These are phyloP conservation scores for Camellia oleifera DNA, from an alignment of 179 eudicot species.

Conservation along the genomic window DNA sequence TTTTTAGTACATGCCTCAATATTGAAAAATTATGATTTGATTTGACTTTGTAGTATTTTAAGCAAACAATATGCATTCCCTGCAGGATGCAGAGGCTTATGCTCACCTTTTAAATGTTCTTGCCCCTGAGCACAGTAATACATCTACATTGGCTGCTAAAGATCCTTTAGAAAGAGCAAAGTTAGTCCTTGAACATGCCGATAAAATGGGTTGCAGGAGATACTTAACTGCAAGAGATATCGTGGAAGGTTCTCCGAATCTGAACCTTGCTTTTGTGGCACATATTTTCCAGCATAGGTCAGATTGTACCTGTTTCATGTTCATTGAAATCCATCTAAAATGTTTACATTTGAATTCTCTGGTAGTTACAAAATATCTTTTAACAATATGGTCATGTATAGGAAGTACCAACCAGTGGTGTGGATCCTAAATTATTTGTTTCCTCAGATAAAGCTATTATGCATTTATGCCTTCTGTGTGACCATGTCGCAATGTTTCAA, in stretches of 20 bases:
- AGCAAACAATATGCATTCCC: slow-evolving; percentile 9
- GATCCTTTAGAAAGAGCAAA: slow-evolving; percentile 80
- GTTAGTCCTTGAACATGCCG: slow-evolving; percentile 95
- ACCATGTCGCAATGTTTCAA: not conserved
- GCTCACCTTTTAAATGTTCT: slow-evolving; percentile 83
- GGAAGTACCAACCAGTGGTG: not conserved
- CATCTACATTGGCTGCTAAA: slow-evolving; percentile 56
- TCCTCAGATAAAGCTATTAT: not conserved
- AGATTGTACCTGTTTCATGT: slow-evolving; percentile 15
- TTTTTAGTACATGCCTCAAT: not conserved
- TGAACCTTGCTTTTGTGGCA: slow-evolving; percentile 98
- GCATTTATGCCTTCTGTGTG: not conserved
- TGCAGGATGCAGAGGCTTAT: slow-evolving; percentile 97
- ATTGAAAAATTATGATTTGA: not conserved
- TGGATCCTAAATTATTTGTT: not conserved
- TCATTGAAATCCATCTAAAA: not conserved
- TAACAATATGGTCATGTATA: not conserved
- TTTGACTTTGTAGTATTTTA: not conserved
- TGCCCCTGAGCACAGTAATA: slow-evolving; percentile 87
- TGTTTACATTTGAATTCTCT: not conserved
- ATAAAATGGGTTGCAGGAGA: slow-evolving; percentile 98
- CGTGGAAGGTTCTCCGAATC: slow-evolving; percentile 96
- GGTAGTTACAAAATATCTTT: not conserved
- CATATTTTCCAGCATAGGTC: slow-evolving; percentile 97
- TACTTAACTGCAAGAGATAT: slow-evolving; percentile 96